Evolutionary conservation across 1,284 basidiomycete genomes (phyloP).

Genomic region (Ceratobasidium sp.): DNA sequence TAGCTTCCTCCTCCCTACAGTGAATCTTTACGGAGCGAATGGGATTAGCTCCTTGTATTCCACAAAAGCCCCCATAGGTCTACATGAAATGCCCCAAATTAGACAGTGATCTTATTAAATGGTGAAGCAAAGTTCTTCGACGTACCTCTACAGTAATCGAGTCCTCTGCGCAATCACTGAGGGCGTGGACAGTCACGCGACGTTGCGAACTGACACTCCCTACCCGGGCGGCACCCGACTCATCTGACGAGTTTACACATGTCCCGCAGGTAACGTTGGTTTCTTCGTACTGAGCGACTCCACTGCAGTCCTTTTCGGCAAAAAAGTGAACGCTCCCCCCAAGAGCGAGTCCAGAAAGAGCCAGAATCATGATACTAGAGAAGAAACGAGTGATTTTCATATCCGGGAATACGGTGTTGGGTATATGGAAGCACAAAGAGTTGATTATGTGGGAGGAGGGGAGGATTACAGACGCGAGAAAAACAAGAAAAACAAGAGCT

Average conservation of each 20-base stretch:
- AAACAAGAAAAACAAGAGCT: neutral
- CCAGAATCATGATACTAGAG: neutral
- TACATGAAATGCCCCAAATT: neutral
- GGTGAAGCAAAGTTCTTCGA: neutral
- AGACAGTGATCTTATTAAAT: no score
- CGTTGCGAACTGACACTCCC: neutral
- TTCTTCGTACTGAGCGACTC: neutral
- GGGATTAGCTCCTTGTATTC: conserved; percentile 18
- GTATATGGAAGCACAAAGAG: conserved; percentile 20
- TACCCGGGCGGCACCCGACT: neutral
- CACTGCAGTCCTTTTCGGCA: conserved; percentile 7
- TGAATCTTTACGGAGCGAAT: conserved; percentile 30
- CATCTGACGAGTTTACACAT: conserved; percentile 5
- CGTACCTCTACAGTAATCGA: conserved; percentile 13
- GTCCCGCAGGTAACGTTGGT: conserved; percentile 11
- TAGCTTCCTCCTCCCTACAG: neutral
- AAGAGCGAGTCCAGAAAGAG: neutral
- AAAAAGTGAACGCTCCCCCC: conserved; percentile 7
- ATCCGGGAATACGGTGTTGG: conserved; percentile 7
- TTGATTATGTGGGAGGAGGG: neutral
- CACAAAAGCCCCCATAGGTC: conserved; percentile 22
- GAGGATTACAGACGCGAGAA: no score
- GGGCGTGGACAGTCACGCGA: conserved; percentile 9
- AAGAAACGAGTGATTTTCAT: conserved; percentile 18
- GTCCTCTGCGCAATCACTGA: conserved; percentile 4